Conservation (phyloP, 768 basidiomycete genomes). For the Tulasnella sp. region DNA sequence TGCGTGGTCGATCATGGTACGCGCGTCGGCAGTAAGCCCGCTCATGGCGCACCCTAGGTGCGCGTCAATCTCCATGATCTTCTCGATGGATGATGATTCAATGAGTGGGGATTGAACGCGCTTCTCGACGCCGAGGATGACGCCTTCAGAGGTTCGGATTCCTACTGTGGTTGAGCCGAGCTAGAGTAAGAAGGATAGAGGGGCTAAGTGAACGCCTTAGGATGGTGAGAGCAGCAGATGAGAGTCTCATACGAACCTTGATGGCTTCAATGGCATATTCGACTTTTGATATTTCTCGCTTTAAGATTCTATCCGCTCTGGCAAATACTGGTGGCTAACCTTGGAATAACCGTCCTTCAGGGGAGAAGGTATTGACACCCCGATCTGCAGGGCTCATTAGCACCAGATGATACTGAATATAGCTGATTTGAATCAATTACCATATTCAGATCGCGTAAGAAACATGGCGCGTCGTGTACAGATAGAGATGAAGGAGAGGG, state of each 20-base stretch:
- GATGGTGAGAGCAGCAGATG: background rate
- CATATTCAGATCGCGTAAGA: conserved; percentile 92
- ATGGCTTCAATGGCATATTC: conserved; percentile 99
- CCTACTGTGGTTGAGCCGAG: conserved; percentile 97
- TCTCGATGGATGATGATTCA: conserved; percentile 92
- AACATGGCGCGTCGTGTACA: conserved; percentile 58
- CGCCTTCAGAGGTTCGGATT: conserved; percentile 80
- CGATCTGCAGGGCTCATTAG: conserved; percentile 49
- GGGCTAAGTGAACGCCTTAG: background rate
- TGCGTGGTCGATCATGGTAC: conserved; percentile 99
- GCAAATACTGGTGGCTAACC: conserved; percentile 39
- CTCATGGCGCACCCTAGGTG: conserved; percentile 99
- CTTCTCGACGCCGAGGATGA: conserved; percentile 94
- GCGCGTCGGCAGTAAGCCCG: conserved; percentile 86
- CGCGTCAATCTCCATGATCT: conserved; percentile 98
- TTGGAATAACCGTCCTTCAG: conserved; percentile 97
- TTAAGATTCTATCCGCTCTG: background rate
- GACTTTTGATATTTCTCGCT: conserved; percentile 39
- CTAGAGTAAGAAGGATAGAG: conserved; percentile 36
- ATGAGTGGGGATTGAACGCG: conserved; percentile 94
- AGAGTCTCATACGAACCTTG: conserved; percentile 56
- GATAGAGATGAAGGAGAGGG: background rate
- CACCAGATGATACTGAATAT: background rate
- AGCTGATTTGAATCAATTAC: conserved; percentile 30
- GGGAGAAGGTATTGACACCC: conserved; percentile 98